Evolutionary conservation across 768 basidiomycete species (phyloP), one percentile per base, ranked within the genome.

Genomic region (Termitomyces bulborhizus): DNA sequence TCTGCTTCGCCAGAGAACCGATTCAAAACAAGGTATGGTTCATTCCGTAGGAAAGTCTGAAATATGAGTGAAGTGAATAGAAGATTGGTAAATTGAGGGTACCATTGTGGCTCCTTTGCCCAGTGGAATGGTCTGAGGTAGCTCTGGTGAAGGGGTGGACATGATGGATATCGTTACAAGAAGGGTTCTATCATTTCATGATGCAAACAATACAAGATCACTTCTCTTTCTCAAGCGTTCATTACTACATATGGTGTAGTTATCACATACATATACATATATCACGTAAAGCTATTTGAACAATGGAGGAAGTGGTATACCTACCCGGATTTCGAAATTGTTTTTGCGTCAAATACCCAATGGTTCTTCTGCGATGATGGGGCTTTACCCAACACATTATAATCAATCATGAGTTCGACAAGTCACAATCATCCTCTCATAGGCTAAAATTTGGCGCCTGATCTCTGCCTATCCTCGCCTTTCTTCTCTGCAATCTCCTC

Each of bases 401-500:
- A 49, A 29, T 4, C 16, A 49, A 9, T 9, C 1, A 1, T 3
- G 15, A 41, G n/a, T 8, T 16, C 13, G 37, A 29, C 46, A 26
- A 34, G 41, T 21, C 12, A 36, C 32, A 24, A 4, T 48, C 24
- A 4, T 18, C 27, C 21, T 21, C 27, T 1, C 12, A 31, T 11
- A 21, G 18, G 13, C 40, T 56, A 60, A 12, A 55, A 31, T 44
- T 57, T 57, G 2, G 49, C 24, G 24, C 54, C 41, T 32, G 24
- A 4, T 47, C 31, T 39, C n/a, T 27, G 39, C 6, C 13, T 52
- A 5, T 53, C 49, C 45, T 52, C 66, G 54, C 64, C 71, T 66
- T 79, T 80, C 59, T 77, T 78, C 53, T 73, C 71, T 45, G 75
- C 75, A 26, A 86, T 78, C 60, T 88, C 86, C 58, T 86, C 83